Evolutionary conservation across 192 early-diverging fungal species (phyloP), one percentile per base, ranked within the genome.

Genomic region (Coemansia sp.): DNA sequence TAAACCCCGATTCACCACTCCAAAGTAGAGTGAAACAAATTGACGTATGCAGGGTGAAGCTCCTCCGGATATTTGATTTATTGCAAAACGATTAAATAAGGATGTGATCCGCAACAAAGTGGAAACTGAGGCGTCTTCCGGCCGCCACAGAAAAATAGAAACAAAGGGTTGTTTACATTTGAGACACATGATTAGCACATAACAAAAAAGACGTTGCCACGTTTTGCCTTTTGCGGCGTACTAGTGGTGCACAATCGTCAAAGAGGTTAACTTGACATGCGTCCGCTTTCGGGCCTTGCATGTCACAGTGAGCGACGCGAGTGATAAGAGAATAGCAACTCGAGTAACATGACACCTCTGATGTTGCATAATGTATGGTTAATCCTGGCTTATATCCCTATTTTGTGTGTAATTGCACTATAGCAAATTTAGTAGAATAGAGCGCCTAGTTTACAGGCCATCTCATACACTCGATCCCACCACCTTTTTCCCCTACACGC

Each of bases 331-430:
- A 6, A 24, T 17, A 33, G 54, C 54, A 14, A 33, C 54, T 56
- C 14, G 54, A 56, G 54, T 56, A 56, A 56, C 54, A 56, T 56
- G 54, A 56, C 31, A 31, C 54, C 46, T 50, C 54, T 34, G 31
- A 16, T 24, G 16, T 31, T 56, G 54, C 54, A 56, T 56, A 4
- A 56, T 56, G 54, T 56, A 56, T 16, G 54, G 54, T 34, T 33
- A 33, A 56, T 56, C 54, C 5, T 33, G 33, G 31, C 31, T 6
- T 56, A 16, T 16, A 17, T 56, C 14, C 6, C 17, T 21, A 19
- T 56, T 56, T 56, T 16, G 14, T 34, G 21, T 31, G 54, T n/a
- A 35, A 16, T 33, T 56, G 31, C 13, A 16, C 54, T 13, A 6
- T 3, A 21, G 19, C 17, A 35, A 7, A 51, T 35, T 56, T 34